A percentile compares a stretch with the other conserved stretches of the same genome.
Evolutionary conservation across 1,139 yeast genomes (phyloP).

Genomic region (Pneumocystis wakefieldiae): DNA sequence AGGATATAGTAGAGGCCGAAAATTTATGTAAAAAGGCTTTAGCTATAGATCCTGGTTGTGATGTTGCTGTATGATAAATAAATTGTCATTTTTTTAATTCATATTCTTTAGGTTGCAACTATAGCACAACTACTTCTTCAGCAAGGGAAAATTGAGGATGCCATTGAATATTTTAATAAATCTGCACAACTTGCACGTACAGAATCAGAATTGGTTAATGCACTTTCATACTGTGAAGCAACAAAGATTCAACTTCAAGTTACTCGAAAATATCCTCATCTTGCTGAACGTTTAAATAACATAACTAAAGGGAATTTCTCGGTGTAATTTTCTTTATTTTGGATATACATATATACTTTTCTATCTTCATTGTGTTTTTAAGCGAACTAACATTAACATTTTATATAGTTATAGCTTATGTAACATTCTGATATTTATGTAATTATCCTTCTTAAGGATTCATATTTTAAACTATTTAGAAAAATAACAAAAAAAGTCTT

Average conservation of each 20-base stretch:
- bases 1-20: constrained; percentile 40
- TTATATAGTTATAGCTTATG: background rate
- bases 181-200: constrained; percentile 73
- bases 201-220: constrained; percentile 76
- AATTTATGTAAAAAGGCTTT: constrained; percentile 61
- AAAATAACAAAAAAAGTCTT: too few relatives aligned
- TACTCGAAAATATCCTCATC: background rate
- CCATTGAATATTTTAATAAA: constrained; percentile 65
- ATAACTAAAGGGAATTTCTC: constrained; percentile 1
- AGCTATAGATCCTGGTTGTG: constrained; percentile 21
- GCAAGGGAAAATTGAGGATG: constrained; percentile 67
- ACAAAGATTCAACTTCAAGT: background rate
- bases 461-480: too few relatives aligned
- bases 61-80: background rate
- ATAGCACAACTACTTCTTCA: constrained; percentile 85
- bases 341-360: background rate
- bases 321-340: background rate
- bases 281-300: background rate
- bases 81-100: constrained; percentile 53
- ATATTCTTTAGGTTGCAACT: constrained; percentile 77
- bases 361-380: background rate
- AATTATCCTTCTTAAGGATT: too few relatives aligned
- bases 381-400: background rate
- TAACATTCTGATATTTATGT: background rate
- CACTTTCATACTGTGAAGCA: constrained; percentile 68